Evolutionary conservation across 768 basidiomycete species (phyloP).

Genomic region (Paxillus involutus): DNA sequence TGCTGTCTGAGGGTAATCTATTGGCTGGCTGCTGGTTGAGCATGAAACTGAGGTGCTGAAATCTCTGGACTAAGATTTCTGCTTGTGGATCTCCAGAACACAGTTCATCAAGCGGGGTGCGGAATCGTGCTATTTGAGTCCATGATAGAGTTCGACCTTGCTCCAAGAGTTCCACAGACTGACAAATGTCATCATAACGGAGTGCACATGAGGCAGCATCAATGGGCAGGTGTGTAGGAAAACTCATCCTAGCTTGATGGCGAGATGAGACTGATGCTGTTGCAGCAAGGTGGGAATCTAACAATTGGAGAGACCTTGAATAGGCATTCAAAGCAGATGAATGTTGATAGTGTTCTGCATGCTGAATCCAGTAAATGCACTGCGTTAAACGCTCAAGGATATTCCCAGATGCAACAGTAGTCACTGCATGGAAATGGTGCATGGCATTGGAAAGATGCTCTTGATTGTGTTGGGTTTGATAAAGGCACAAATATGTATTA

Average conservation of each 20-base stretch:
- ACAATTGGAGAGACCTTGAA: not conserved
- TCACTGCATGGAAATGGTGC: not conserved
- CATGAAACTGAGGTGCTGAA: slow-evolving; percentile 4
- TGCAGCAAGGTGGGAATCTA: not conserved
- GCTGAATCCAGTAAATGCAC: not conserved
- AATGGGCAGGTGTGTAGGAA: not conserved
- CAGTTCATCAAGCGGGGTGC: slow-evolving; percentile 25
- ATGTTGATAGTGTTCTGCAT: not conserved
- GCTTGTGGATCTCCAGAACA: not conserved
- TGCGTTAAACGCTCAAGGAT: no score
- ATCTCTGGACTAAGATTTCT: slow-evolving; percentile 1
- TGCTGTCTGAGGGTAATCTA: not conserved
- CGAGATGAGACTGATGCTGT: not conserved
- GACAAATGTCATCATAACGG: slow-evolving; percentile 2
- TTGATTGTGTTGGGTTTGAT: not conserved
- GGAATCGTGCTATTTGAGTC: slow-evolving; percentile 24
- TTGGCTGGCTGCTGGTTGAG: not conserved
- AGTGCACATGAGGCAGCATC: slow-evolving; percentile 15
- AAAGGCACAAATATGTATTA: not conserved
- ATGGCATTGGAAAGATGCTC: not conserved
- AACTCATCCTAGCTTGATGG: not conserved
- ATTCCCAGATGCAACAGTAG: not conserved
- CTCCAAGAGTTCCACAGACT: slow-evolving; percentile 29
- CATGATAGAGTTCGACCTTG: slow-evolving; percentile 28
- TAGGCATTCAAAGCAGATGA: slow-evolving; percentile 5